Conservation (phyloP, 2,329 filamentous ascomycete species). For the Aspergillus uvarum region DNA sequence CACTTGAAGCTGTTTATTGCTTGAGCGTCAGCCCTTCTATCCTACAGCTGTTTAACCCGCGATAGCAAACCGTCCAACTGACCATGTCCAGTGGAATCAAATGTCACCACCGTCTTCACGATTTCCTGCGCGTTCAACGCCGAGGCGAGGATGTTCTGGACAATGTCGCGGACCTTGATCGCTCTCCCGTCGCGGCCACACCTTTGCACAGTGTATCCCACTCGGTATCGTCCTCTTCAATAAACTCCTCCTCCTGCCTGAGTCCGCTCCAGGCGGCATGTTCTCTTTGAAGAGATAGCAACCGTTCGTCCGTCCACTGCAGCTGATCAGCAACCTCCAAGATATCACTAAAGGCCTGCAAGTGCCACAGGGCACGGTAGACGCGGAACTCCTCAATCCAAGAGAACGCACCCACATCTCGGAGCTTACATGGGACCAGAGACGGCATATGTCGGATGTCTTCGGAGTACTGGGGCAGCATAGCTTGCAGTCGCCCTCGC, state of each 20-base stretch:
- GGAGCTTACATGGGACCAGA: background rate
- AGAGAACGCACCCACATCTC: background rate
- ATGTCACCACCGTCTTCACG: too few relatives aligned
- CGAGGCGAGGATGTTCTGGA: too few relatives aligned
- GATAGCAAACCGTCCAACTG: too few relatives aligned
- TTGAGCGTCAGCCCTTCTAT: too few relatives aligned
- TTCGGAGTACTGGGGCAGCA: background rate
- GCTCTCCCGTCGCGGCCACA: background rate
- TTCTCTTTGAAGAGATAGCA: too few relatives aligned
- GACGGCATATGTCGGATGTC: background rate
- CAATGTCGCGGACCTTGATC: too few relatives aligned
- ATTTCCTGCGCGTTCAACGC: too few relatives aligned
- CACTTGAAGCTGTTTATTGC: too few relatives aligned
- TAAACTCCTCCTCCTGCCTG: too few relatives aligned
- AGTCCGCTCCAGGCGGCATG: too few relatives aligned
- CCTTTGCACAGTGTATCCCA: background rate
- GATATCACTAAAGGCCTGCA: background rate
- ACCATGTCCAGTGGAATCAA: too few relatives aligned
- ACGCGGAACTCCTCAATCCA: constrained; percentile 3
- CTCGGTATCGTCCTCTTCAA: background rate
- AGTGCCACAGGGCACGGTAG: background rate
- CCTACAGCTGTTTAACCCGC: too few relatives aligned
- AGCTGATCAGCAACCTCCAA: background rate
- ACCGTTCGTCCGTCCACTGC: background rate
- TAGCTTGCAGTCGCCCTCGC: background rate